phyloP scores from a whole-genome alignment of 768 basidiomycete genomes.

The Naematelia aurantialba region DNA sequence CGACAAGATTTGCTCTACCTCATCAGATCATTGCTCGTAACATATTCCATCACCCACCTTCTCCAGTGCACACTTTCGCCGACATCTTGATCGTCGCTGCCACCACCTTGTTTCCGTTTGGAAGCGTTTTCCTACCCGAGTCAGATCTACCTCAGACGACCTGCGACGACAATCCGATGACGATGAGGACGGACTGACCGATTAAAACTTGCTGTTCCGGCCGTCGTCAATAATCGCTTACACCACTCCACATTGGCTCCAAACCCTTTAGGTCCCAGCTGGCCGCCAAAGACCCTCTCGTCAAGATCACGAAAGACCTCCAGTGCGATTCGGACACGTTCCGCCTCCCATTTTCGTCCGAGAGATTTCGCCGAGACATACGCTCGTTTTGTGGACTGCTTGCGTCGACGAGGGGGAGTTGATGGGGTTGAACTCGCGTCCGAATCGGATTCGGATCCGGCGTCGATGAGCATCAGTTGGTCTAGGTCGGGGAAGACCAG shows the following conservation, averaged over 20 bases:
- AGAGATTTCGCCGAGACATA: slow-evolving; percentile 9
- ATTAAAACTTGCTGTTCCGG: slow-evolving; percentile 48
- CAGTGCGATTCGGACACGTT: slow-evolving; percentile 29
- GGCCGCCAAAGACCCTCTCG: slow-evolving; percentile 41
- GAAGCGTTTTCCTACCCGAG: slow-evolving; percentile 8
- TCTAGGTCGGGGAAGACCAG: slow-evolving; percentile 17
- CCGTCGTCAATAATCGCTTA: slow-evolving; percentile 51
- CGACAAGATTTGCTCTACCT: slow-evolving; percentile 70
- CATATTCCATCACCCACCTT: slow-evolving; percentile 55
- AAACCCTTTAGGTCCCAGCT: slow-evolving; percentile 32
- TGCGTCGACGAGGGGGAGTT: neutral
- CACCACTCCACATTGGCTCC: slow-evolving; percentile 47
- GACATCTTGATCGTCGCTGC: slow-evolving; percentile 64
- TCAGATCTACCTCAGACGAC: slow-evolving; percentile 7
- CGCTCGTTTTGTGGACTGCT: slow-evolving; percentile 1
- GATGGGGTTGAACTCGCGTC: slow-evolving; percentile 5
- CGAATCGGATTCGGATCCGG: slow-evolving; percentile 1
- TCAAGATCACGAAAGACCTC: slow-evolving; percentile 43
- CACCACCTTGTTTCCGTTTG: slow-evolving; percentile 15
- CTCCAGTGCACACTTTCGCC: slow-evolving; percentile 71
- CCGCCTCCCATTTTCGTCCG: slow-evolving; percentile 26
- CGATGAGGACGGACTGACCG: slow-evolving; percentile 30
- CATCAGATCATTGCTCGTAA: neutral
- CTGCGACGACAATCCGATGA: neutral
- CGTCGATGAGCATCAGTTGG: neutral